Conservation (phyloP, 192 early-diverging fungal genomes). For the Mortierella alpina region DNA sequence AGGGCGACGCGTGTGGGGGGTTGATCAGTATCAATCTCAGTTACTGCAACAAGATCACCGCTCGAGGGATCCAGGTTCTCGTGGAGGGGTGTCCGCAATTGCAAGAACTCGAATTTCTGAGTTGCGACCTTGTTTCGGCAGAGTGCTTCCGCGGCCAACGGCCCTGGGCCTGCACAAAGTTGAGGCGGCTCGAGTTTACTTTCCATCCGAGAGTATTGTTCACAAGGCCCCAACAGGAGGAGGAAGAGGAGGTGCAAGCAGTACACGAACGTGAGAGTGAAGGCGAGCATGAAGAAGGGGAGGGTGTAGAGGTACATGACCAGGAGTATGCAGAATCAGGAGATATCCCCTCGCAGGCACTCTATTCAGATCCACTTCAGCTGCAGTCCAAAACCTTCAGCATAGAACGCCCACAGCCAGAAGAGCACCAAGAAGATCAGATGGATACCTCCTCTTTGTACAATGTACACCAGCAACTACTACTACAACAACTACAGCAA, state of each 20-base stretch:
- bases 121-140: conserved; percentile 39
- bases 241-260: conserved; percentile 3
- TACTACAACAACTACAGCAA: background rate
- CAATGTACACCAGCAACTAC: background rate
- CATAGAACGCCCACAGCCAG: background rate
- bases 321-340: no score
- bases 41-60: conserved; percentile 42
- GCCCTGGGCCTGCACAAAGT: conserved; percentile 22
- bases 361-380: background rate
- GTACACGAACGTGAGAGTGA: background rate
- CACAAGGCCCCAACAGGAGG: background rate
- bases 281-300: background rate
- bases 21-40: conserved; percentile 25
- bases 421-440: conserved; percentile 10
- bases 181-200: conserved; percentile 44
- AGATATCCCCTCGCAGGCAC: no score
- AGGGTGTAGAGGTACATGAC: no score
- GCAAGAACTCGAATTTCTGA: conserved; percentile 38
- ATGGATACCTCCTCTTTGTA: background rate
- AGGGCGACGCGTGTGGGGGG: background rate
- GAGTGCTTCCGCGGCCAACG: conserved; percentile 24
- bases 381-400: background rate
- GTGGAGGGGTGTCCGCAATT: conserved; percentile 24
- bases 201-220: conserved; percentile 33
- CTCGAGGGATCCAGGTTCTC: conserved; percentile 28